These are phyloP conservation scores for Suhomyces yuchorum DNA, from an alignment of 1,139 yeast species.

Conservation along the genomic window DNA sequence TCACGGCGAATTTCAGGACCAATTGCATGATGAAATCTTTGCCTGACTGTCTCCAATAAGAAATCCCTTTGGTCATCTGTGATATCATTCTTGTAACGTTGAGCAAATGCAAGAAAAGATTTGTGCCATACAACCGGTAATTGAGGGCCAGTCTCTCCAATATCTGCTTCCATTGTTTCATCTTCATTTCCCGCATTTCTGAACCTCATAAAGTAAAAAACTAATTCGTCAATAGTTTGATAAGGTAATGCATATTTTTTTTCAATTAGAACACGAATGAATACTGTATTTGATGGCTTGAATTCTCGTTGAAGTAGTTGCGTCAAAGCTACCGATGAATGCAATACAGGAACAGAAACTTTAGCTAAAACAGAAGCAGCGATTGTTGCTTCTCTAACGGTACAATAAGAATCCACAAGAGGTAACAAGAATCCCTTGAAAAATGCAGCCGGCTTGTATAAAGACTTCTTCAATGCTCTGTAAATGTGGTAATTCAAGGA, in stretches of 20 bases:
- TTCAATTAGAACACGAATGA: slow-evolving; percentile 84
- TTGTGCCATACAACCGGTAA: slow-evolving; percentile 98
- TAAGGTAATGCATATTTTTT: slow-evolving; percentile 96
- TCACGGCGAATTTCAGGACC: slow-evolving; percentile 97
- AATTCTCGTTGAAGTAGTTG: slow-evolving; percentile 83
- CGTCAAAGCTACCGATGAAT: slow-evolving; percentile 92
- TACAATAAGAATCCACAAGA: slow-evolving; percentile 77
- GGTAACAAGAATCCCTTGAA: slow-evolving; percentile 96
- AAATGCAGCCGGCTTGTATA: slow-evolving; percentile 96
- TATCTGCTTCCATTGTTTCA: slow-evolving; percentile 29
- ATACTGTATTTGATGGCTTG: slow-evolving; percentile 85
- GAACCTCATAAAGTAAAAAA: slow-evolving; percentile 93
- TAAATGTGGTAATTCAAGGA: slow-evolving; percentile 86
- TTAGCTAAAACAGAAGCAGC: slow-evolving; percentile 90
- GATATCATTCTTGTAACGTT: slow-evolving; percentile 92
- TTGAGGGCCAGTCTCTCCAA: slow-evolving; percentile 48
- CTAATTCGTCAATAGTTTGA: slow-evolving; percentile 92
- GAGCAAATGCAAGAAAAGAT: slow-evolving; percentile 90
- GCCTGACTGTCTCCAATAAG: slow-evolving; percentile 85
- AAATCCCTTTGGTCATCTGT: slow-evolving; percentile 97
- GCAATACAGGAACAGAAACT: slow-evolving; percentile 90
- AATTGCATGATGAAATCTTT: slow-evolving; percentile 82
- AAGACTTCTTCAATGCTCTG: slow-evolving; percentile 85
- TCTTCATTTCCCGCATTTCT: slow-evolving; percentile 54
- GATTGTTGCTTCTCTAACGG: slow-evolving; percentile 91